Evolutionary conservation across 148 eudicot species (phyloP), one percentile per base, ranked within the genome.

Genomic region (Gaultheria prostrata): DNA sequence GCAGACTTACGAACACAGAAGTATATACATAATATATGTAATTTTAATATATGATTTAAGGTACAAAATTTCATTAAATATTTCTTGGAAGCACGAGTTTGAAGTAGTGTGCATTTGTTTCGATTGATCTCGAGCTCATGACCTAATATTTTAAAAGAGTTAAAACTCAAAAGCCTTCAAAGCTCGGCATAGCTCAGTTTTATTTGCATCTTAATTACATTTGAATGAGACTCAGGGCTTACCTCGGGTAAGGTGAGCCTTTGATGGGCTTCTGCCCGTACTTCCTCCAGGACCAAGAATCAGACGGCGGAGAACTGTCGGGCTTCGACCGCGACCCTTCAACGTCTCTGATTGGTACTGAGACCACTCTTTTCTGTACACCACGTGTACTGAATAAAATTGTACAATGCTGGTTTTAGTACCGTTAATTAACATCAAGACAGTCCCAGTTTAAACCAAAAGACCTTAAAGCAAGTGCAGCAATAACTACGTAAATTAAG

Each of bases 201-300:
- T 39, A 39, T 6, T 39, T 39, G n/a, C n/a, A n/a, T n/a, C n/a
- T n/a, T n/a, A n/a, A n/a, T n/a, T n/a, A 53, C 57, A 50, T 53
- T 56, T 24, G 24, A 83, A 65, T 17, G 14, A 14, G 78, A 12
- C 18, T 46, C 65, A 1, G 80, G 15, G 6, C 0, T 79, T 91
- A 92, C 97, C 98, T 90, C 39, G 97, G 97, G 83, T 91, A 93
- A 45, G 95, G 97, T 83, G 97, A 93, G 35, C 95, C 97, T 83
- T 93, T 93, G 87, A 93, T 93, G 39, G 97, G 97, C 74, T 93
- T 93, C 80, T 93, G 97, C 76, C 97, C 97, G 50, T 93, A 93
- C 84, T 93, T 93, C 80, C 97, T 90, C 97, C 97, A 93, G 24
- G 97, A 93, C 97, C 97, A 93, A 2, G 93, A 91, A 90, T 93